These are phyloP conservation scores for Tilletia caries DNA, from an alignment of 1,284 basidiomycete genomes.

Conservation along the genomic window DNA sequence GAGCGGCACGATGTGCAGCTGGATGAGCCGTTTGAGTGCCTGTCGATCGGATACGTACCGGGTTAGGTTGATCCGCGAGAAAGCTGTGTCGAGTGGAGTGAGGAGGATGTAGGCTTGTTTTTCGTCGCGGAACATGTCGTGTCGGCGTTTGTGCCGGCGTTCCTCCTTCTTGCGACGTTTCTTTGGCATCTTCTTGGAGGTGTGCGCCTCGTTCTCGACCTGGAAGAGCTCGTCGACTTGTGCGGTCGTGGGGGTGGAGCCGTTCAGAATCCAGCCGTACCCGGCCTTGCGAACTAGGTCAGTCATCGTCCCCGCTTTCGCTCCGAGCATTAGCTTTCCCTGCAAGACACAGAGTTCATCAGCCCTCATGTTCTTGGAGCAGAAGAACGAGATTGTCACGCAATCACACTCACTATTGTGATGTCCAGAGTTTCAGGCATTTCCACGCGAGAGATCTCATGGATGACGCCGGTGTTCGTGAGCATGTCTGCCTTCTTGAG, in stretches of 20 bases:
- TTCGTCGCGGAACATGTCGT: conserved; percentile 17
- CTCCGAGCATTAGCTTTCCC: conserved; percentile 76
- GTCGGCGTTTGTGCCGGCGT: conserved; percentile 13
- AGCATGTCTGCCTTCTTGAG: conserved; percentile 62
- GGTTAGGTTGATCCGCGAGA: conserved; percentile 82
- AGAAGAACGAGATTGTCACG: not conserved
- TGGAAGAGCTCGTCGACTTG: conserved; percentile 19
- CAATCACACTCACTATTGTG: conserved; percentile 63
- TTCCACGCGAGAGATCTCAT: conserved; percentile 78
- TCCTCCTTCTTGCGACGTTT: conserved; percentile 16
- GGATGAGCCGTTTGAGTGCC: conserved; percentile 67
- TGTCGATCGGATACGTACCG: conserved; percentile 61
- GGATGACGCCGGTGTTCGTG: conserved; percentile 85
- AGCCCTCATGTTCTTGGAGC: too few relatives aligned
- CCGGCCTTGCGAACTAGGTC: conserved; percentile 63
- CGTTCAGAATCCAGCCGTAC: conserved; percentile 82
- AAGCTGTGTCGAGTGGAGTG: conserved; percentile 86
- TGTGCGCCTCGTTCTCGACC: too few relatives aligned
- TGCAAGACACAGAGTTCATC: too few relatives aligned
- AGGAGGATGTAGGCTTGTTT: conserved; percentile 59
- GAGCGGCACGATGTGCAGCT: conserved; percentile 79
- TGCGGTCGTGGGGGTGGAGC: conserved; percentile 57
- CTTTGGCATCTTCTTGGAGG: not conserved
- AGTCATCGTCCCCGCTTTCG: conserved; percentile 74
- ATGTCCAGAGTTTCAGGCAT: conserved; percentile 83